Percentiles rank a stretch among this genome's conserved stretches.
These are phyloP conservation scores for Plasmodium ovale DNA, from an alignment of 169 alveolate genomes.

Conservation along the genomic window DNA sequence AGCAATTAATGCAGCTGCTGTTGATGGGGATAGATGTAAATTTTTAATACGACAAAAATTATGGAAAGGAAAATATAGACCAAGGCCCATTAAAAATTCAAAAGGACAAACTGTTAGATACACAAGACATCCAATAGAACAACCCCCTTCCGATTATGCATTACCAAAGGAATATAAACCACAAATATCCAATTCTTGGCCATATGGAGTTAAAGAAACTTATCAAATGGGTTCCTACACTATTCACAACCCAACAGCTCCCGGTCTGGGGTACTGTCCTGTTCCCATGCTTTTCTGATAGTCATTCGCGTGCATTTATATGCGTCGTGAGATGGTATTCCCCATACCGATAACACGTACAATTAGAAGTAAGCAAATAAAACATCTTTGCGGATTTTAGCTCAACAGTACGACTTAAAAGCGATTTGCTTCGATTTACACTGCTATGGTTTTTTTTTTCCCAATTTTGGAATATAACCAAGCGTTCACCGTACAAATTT, in stretches of 20 bases:
- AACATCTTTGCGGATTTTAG: no score
- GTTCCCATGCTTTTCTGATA: conserved; percentile 85
- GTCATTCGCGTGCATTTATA: no score
- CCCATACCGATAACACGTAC: no score
- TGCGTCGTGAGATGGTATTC: no score
- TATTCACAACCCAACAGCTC: conserved; percentile 87
- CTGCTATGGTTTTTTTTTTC: no score
- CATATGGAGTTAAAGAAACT: conserved; percentile 86
- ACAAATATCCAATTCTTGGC: conserved; percentile 83
- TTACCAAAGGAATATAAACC: conserved; percentile 83
- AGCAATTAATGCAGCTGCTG: conserved; percentile 88
- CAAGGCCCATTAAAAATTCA: conserved; percentile 84
- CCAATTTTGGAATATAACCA: no score
- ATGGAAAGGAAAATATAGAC: conserved; percentile 89
- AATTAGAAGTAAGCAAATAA: no score
- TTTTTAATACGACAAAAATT: conserved; percentile 89
- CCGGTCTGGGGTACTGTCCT: conserved; percentile 88
- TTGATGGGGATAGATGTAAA: conserved; percentile 91
- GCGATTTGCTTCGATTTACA: no score
- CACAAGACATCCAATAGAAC: conserved; percentile 90
- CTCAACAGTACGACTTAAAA: no score
- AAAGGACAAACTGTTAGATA: conserved; percentile 87
- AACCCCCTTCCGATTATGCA: conserved; percentile 83
- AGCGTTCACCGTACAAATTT: no score
- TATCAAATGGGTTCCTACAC: conserved; percentile 84